Base-by-base conservation (phyloP, 2,329 filamentous ascomycete genomes). In the Talaromyces sp. region DNA sequence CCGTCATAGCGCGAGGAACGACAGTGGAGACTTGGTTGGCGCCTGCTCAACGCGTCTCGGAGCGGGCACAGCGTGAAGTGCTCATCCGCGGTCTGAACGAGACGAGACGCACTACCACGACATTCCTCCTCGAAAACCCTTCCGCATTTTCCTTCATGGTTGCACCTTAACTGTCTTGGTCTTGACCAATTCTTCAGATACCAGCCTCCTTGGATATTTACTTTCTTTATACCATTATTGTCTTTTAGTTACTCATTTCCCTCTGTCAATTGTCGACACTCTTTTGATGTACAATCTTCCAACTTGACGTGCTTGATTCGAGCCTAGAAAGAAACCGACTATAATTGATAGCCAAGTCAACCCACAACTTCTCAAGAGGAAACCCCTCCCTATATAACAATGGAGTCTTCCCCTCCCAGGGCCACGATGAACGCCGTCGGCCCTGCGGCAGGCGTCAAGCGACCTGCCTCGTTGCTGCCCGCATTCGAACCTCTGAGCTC, bases 401-500 rank as follows among this genome's bases (percentile, higher is more conserved):
- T 80, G 78, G 78, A 79, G 69, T 79, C 77, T 39, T 79, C 77
- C 67, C 77, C 77, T 67, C 73, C 73, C 61, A 74, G 75, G 70
- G 75, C 72, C 70, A 70, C 69, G 68, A 70, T 71, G 63, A 70
- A 31, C 33, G 35, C 25, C 31, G 60, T 70, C 68, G 71, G 73
- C 72, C 70, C 71, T 67, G 73, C 73, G 33, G 76, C 78, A 64
- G 80, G 79, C 67, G 71, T 78, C 65, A 83, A 83, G 73, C 79
- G 80, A 73, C 78, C 80, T 52, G 79, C 81, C 66, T 76, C 81
- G 66, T 70, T 83, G 61, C 73, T 83, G 66, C 81, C 81, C 64
- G 80, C 81, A 39, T 83, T 83, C 69, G 81, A 83, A 68, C 81
- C 80, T 66, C 75, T 80, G 69, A 81, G 76, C 65, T 82, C 81